Evolutionary conservation across 192 early-diverging fungal species (phyloP).

Genomic region (Rhizophagus prolifer): DNA sequence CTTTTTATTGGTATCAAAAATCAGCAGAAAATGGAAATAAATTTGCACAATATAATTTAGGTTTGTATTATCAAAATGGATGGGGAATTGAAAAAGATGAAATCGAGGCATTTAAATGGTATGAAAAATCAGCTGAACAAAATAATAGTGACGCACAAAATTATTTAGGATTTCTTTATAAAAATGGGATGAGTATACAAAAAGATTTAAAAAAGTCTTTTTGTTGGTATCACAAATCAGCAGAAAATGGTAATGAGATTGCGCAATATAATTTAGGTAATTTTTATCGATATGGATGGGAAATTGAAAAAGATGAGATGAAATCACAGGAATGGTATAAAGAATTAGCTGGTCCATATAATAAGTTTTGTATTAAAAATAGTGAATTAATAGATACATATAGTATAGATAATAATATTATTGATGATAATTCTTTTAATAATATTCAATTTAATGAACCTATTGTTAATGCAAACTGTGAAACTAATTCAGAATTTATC

Average conservation of each 20-base stretch:
- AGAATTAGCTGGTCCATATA: too few relatives aligned
- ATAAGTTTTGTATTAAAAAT: too few relatives aligned
- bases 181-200: neutral
- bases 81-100: too few relatives aligned
- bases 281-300: too few relatives aligned
- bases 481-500: neutral
- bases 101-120: neutral
- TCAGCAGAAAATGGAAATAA: neutral
- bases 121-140: neutral
- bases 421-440: neutral
- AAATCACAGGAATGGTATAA: too few relatives aligned
- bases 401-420: too few relatives aligned
- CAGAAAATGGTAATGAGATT: neutral
- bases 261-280: too few relatives aligned
- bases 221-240: neutral
- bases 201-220: neutral
- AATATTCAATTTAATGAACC: neutral
- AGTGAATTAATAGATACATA: too few relatives aligned
- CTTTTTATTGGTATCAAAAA: too few relatives aligned
- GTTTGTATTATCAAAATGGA: too few relatives aligned
- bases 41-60: too few relatives aligned
- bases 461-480: neutral
- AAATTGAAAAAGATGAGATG: too few relatives aligned
- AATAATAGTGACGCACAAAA: slow-evolving; percentile 1
- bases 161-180: neutral